Evolutionary conservation across 164 flowering plant genomes (phyloP).

Genomic region (Sextonia rubra): DNA sequence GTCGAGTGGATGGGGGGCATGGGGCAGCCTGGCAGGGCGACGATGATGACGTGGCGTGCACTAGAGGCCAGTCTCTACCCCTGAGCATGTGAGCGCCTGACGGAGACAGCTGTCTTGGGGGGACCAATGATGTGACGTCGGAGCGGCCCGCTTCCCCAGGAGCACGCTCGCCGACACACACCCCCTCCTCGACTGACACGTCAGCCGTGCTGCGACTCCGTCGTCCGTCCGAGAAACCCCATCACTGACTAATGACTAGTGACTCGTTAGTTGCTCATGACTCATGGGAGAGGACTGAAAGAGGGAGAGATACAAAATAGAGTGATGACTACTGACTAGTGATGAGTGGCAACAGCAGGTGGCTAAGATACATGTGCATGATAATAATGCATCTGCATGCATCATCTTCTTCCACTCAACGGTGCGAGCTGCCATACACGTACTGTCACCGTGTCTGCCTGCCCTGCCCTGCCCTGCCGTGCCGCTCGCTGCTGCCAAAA

Average conservation of each 20-base stretch:
- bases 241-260: no score
- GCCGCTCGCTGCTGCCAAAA: no score
- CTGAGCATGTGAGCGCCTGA: slow-evolving; percentile 22
- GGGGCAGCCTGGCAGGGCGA: background rate
- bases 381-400: background rate
- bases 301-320: background rate
- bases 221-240: no score
- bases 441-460: no score
- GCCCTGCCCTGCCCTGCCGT: no score
- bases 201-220: no score
- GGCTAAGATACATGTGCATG: no score
- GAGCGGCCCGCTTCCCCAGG: slow-evolving; percentile 12
- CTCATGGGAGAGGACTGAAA: background rate
- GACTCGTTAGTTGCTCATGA: background rate
- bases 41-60: slow-evolving; percentile 9
- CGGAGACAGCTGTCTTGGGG: background rate
- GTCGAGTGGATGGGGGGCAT: background rate
- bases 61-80: slow-evolving; percentile 4
- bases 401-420: background rate
- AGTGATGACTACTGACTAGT: no score
- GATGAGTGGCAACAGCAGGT: background rate
- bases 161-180: slow-evolving; percentile 15
- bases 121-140: slow-evolving; percentile 8
- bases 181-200: background rate
- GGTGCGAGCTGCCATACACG: no score